Conservation (phyloP, 2,329 filamentous ascomycete genomes). For the Stachybotrys elegans region DNA sequence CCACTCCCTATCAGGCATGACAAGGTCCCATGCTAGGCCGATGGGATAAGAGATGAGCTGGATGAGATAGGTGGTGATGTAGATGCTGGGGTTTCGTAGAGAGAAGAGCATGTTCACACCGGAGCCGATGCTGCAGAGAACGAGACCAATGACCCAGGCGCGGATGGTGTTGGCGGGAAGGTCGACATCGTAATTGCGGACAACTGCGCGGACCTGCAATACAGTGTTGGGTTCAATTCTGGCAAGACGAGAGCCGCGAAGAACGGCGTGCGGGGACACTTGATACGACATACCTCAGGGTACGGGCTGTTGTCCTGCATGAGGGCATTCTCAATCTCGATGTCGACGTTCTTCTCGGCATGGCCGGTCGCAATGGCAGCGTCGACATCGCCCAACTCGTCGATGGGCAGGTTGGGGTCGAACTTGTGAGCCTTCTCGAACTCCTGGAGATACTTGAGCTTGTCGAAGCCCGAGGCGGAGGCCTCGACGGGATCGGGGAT, state of each 20-base stretch:
- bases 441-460: conserved; percentile 43
- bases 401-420: conserved; percentile 61
- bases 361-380: conserved; percentile 50
- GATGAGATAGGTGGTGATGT: conserved; percentile 56
- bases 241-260: neutral
- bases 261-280: neutral
- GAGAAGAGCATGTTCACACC: conserved; percentile 58
- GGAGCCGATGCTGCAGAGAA: conserved; percentile 58
- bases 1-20: conserved; percentile 49
- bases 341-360: conserved; percentile 49
- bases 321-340: conserved; percentile 52
- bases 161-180: conserved; percentile 60
- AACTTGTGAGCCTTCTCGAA: conserved; percentile 58
- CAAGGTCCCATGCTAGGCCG: conserved; percentile 47
- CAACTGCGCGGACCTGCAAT: conserved; percentile 56
- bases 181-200: conserved; percentile 60
- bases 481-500: conserved; percentile 33
- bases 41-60: conserved; percentile 59
- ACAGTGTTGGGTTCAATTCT: too few relatives aligned
- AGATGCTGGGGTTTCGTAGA: conserved; percentile 52
- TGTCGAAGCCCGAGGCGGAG: conserved; percentile 34
- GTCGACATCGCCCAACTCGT: conserved; percentile 56
- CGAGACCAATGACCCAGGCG: conserved; percentile 57
- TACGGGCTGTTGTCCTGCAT: conserved; percentile 64
- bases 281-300: conserved; percentile 45